Conservation (phyloP, 2,329 filamentous ascomycete species). For the Xylariaceae sp. region DNA sequence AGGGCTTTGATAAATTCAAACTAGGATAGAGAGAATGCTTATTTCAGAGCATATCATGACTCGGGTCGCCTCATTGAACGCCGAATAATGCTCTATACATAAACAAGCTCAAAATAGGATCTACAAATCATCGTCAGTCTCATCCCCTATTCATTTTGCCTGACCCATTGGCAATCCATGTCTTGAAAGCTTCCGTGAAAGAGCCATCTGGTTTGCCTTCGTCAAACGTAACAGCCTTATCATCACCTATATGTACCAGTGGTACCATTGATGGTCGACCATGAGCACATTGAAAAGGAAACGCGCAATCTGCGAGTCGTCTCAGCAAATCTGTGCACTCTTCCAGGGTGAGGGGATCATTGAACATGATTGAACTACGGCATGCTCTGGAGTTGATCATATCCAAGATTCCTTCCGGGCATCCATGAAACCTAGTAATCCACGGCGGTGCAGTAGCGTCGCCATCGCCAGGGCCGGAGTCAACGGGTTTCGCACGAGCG, state of each 20-base stretch:
- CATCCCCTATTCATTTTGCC: not conserved
- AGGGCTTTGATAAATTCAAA: too few species aligned
- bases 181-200: slow-evolving; percentile 27
- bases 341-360: slow-evolving; percentile 57
- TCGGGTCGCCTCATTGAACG: too few species aligned
- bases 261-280: slow-evolving; percentile 65
- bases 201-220: slow-evolving; percentile 5
- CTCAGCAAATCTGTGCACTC: slow-evolving; percentile 58
- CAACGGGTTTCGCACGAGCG: not conserved
- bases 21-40: too few species aligned
- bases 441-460: slow-evolving; percentile 39
- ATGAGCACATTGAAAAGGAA: slow-evolving; percentile 83
- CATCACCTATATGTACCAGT: slow-evolving; percentile 48
- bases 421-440: slow-evolving; percentile 61
- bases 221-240: slow-evolving; percentile 3
- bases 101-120: not conserved
- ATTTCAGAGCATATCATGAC: too few species aligned
- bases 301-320: slow-evolving; percentile 57
- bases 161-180: slow-evolving; percentile 20
- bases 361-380: slow-evolving; percentile 82
- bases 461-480: not conserved
- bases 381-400: slow-evolving; percentile 73
- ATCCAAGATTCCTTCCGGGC: slow-evolving; percentile 71
- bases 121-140: not conserved
- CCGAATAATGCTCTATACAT: too few species aligned